Evolutionary conservation across 2,329 filamentous ascomycete species (phyloP), one percentile per base, ranked within the genome.

Genomic region (Fusarium sp.): DNA sequence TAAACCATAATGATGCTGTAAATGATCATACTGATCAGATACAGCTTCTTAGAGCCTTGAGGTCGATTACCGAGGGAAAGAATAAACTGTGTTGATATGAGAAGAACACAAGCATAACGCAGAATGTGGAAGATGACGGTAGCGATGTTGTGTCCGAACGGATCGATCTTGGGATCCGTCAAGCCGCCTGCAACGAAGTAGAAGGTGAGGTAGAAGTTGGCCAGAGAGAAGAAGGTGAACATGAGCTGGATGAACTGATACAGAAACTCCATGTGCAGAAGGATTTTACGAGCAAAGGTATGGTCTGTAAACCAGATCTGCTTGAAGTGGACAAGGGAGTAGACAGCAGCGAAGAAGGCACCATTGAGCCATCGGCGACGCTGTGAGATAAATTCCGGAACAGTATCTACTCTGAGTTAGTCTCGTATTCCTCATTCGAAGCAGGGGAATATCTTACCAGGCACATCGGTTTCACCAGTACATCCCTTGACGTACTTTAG

Each of bases 141-240:
- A 52, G 93, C 95, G 70, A 97, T 91, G 69, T 90, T 88, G 81
- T 97, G 93, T 18, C 95, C 95, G 75, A 99, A 99, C 0, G 97
- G 97, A 80, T 99, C 96, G 72, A 97, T 85, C 30, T 85, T 84
- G 0, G 89, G 84, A 76, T 98, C 94, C 1, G 92, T 88, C 18
- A 99, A 87, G 42, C 95, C 97, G 45, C 96, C 96, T 26, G 94
- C 94, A 73, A 99, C 92, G 84, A 99, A 99, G 87, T 95, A 99
- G 84, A 99, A 99, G 63, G 95, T 97, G 56, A 99, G 90, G 81
- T 98, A 99, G 86, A 98, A 99, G 85, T 99, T 99, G 81, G 95
- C 95, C 42, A 99, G 90, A 14, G 95, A 97, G 85, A 99, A 98
- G 85, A 94, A 99, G 48, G 96, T 99, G 84, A 99, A 99, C 67